These are phyloP conservation scores for Starmera caribaea DNA, from an alignment of 805 yeast species.

Conservation along the genomic window DNA sequence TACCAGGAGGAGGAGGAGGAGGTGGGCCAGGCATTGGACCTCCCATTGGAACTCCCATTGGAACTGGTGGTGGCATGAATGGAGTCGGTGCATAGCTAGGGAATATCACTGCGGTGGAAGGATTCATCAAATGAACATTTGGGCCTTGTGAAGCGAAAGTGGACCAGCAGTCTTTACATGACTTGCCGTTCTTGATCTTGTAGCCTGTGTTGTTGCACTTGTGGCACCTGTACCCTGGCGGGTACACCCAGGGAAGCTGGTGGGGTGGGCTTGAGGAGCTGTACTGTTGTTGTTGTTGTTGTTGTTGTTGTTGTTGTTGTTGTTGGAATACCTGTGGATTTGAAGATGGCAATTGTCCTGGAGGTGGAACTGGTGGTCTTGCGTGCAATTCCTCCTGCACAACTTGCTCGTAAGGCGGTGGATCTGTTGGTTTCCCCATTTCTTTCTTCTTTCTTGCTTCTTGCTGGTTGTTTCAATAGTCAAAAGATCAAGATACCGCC, in stretches of 20 bases:
- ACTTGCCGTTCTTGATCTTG: constrained; percentile 45
- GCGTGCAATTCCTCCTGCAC: constrained; percentile 14
- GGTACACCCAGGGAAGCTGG: constrained; percentile 56
- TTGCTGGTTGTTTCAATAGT: neutral
- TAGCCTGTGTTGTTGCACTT: constrained; percentile 72
- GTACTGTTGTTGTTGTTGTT: constrained; percentile 9
- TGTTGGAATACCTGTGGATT: neutral
- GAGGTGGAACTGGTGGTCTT: constrained; percentile 6
- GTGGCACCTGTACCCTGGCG: constrained; percentile 47
- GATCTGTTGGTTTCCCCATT: constrained; percentile 11
- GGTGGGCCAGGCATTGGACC: constrained; percentile 4
- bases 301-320: constrained; percentile 1
- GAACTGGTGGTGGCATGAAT: neutral
- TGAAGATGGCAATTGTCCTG: constrained; percentile 1
- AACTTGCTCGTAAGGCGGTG: constrained; percentile 42
- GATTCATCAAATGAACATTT: constrained; percentile 2
- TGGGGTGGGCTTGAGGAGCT: neutral
- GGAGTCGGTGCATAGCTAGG: neutral
- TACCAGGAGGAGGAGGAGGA: constrained; percentile 14
- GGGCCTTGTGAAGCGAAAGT: constrained; percentile 33
- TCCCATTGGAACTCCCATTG: neutral
- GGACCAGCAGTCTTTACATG: constrained; percentile 67
- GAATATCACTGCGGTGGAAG: too few species aligned
- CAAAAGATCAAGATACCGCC: neutral
- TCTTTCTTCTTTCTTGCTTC: neutral